Base-by-base conservation (phyloP, 805 yeast species). In the Ogataea glucozyma region DNA sequence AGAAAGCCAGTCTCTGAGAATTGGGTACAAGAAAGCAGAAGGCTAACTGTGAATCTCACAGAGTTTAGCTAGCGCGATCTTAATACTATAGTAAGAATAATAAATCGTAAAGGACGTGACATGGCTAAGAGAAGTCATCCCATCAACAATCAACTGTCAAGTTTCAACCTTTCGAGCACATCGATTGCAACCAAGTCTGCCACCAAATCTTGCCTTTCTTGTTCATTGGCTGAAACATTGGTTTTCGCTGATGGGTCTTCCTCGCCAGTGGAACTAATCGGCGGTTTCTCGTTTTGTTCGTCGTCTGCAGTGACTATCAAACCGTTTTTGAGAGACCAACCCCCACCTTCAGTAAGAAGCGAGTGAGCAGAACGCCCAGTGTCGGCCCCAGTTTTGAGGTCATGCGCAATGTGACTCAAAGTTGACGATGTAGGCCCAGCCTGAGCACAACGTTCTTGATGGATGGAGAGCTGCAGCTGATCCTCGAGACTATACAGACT, bases 161-260 rank as follows among this genome's bases (percentile, higher is more conserved):
- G 36, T 18, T 38, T 30, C 23, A 31, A 37, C 23, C 56, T 43
- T 31, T 47, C 52, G 5, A 56, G 46, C 26, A 56, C 57, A 40
- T 55, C 60, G 16, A 47, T 32, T 21, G 58, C 58, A 13, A 55
- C 52, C 8, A 55, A 39, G 38, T 51, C 52, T 3, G 54, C 58
- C 10, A 53, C 53, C 9, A 47, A 27, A 22, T 54, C 55, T 27
- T 46, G 48, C 18, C 45, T 32, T 40, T 26, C 24, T 22, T 32
- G 34, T 17, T 41, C 42, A 26, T 26, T 17, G 6, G 16, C 17
- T 10, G 31, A 10, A 7, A 4, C 31, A 6, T 14, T 38, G 6
- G n/a, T 10, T 20, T 31, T 31, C 9, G 29, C 10, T 7, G 19
- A n/a, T 13, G 26, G n/a, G 5, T 17, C 18, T 20, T 22, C 31